Evolutionary conservation across 306 rosid genomes (phyloP), one percentile per base, ranked within the genome.

Genomic region (Cicer cuneatum): DNA sequence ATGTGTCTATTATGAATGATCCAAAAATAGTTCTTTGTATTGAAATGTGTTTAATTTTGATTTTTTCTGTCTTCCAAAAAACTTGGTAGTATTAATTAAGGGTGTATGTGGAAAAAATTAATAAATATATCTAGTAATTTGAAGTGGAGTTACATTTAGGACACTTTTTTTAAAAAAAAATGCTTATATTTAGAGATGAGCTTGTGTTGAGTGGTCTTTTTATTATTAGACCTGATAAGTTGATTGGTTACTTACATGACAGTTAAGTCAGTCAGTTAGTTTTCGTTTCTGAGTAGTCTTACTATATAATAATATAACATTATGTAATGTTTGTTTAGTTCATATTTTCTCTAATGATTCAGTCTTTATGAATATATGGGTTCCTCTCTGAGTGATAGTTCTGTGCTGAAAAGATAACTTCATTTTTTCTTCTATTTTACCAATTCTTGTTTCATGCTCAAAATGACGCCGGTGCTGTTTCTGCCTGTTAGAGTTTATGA

Each of bases 311-410:
- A 24, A 7, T 58, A 12, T 13, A 33, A 58, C 41, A 6, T 57
- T 57, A 2, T 58, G 40, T 43, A 35, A 37, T 58, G 18, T 33
- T 35, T 33, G 66, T 7, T 33, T 37, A 60, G 43, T 37, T 59
- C 66, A n/a, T 60, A 1, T n/a, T 60, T 60, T 60, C 21, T 60
- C 46, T n/a, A 12, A 39, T 39, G 37, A 10, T 16, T 64, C 19
- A 40, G 69, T 64, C 69, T 40, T 64, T 5, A 62, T n/a, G 15
- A 40, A 8, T 39, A 39, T 8, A 35, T 8, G 21, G 42, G 10
- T 60, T 40, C 66, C 47, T 49, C 18, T 73, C 37, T 3, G 19
- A 18, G 42, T 69, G 42, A 38, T 76, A 18, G 49, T 68, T 51
- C 14, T 49, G 54, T 63, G 71, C 13, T 19, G 10, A 47, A 39